Base-by-base conservation (phyloP, 176 grass and related monocot genomes). In the Oryza officinalis region DNA sequence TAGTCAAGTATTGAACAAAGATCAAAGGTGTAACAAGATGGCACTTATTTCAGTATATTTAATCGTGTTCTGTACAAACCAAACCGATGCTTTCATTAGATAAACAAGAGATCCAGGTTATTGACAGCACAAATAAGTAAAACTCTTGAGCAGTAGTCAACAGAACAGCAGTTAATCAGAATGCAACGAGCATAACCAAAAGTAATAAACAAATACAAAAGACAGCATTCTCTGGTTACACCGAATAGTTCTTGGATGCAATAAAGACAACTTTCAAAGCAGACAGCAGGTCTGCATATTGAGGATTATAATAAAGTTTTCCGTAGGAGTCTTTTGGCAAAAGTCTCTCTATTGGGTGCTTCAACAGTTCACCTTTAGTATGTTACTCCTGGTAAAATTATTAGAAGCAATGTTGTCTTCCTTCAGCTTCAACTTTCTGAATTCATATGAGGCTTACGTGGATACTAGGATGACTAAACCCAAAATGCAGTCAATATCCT, bases 401-500 rank as follows among this genome's bases (percentile, higher is more conserved):
- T 71, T 78, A 18, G 5, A 63, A 71, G 25, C 2, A 13, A 3
- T 67, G 20, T 33, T 71, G 57, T 40, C 26, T 76, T 69, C 20
- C 0, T 4, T 61, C 27, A 77, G 3, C 18, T 78, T 63, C 35
- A 78, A 78, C 5, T 27, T 40, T 57, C 7, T 28, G 33, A 23
- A 71, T 17, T 73, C 25, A 18, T 46, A 41, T 71, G 11, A 26
- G 13, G 64, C 13, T 69, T 76, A 52, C 37, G 66, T 22, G 1
- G 3, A 76, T 32, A 44, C 11, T 60, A 77, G 35, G 78, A 13
- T 71, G 35, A 33, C 25, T 61, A 14, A 44, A 85, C 41, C 18
- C 25, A 60, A 46, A 63, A 78, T 71, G 37, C 49, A 78, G 38
- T 71, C 77, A 67, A 71, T 79, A 79, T 63, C 37, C 4, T 20